A percentile compares a stretch with the other conserved stretches of the same genome.
These are phyloP conservation scores for Chimonanthus salicifolius DNA, from an alignment of 164 flowering plant species.

Conservation along the genomic window DNA sequence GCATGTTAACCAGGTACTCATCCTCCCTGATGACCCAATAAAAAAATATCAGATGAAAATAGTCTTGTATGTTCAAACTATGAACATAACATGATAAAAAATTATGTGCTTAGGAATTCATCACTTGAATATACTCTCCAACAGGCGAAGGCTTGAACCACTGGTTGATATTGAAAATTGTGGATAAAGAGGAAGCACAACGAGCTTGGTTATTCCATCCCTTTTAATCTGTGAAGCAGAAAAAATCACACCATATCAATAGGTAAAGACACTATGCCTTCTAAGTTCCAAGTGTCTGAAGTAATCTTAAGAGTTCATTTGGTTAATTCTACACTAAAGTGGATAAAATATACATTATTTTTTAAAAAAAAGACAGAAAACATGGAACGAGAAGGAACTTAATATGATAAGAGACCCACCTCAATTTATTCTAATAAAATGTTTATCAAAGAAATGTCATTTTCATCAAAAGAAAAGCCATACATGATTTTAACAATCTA, in stretches of 20 bases:
- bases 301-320: background rate
- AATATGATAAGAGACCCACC: no score
- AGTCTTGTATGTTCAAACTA: constrained; percentile 1
- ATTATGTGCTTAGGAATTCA: background rate
- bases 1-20: constrained; percentile 96
- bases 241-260: constrained; percentile 1
- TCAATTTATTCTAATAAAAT: no score
- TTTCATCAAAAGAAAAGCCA: no score
- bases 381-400: no score
- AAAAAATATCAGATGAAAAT: constrained; percentile 9
- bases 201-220: constrained; percentile 84
- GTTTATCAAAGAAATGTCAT: no score
- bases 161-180: constrained; percentile 99
- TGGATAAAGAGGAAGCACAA: constrained; percentile 98
- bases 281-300: background rate
- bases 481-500: no score
- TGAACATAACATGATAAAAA: background rate
- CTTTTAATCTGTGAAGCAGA: constrained; percentile 57
- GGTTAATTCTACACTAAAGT: background rate
- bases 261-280: background rate
- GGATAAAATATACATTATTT: no score
- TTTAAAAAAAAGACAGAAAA: no score
- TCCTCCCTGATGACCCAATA: constrained; percentile 63
- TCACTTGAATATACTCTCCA: constrained; percentile 93
- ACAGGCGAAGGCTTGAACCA: constrained; percentile 93